Conservation (phyloP, 805 yeast species). For the Danielozyma ontarioensis region DNA sequence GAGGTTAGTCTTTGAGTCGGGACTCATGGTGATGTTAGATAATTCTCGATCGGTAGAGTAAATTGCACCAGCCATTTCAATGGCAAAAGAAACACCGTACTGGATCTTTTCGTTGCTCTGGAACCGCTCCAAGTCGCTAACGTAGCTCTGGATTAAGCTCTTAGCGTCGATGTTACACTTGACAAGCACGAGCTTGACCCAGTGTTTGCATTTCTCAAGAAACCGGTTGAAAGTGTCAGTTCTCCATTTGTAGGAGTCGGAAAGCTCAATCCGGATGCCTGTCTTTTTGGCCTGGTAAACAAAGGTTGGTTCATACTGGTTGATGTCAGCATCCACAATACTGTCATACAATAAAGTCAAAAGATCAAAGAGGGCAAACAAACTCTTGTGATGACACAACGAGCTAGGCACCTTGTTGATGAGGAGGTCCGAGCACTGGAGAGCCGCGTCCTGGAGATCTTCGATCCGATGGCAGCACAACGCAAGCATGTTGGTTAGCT, state of each 20-base stretch:
- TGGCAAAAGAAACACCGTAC: constrained; percentile 85
- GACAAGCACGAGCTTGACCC: constrained; percentile 59
- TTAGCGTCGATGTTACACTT: constrained; percentile 71
- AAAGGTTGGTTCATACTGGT: constrained; percentile 81
- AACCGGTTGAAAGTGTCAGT: constrained; percentile 57
- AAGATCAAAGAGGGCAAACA: constrained; percentile 77
- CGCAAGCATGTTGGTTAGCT: constrained; percentile 62
- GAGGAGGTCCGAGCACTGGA: constrained; percentile 67
- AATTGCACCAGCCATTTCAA: constrained; percentile 78
- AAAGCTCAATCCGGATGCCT: constrained; percentile 50
- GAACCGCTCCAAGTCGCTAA: constrained; percentile 34
- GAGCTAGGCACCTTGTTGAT: constrained; percentile 68
- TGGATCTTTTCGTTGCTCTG: constrained; percentile 37
- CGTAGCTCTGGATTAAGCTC: constrained; percentile 72
- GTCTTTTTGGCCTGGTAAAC: constrained; percentile 45
- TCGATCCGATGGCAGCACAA: constrained; percentile 74
- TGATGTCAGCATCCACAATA: constrained; percentile 75
- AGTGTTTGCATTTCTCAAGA: constrained; percentile 52
- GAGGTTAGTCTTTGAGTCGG: constrained; percentile 44
- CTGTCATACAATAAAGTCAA: constrained; percentile 73
- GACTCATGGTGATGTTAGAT: constrained; percentile 38
- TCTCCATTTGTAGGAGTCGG: constrained; percentile 78
- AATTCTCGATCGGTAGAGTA: constrained; percentile 64
- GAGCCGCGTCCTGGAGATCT: constrained; percentile 73
- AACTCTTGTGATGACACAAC: constrained; percentile 65